Evolutionary conservation across 768 basidiomycete genomes (phyloP).

Genomic region (Amanita rimosa): DNA sequence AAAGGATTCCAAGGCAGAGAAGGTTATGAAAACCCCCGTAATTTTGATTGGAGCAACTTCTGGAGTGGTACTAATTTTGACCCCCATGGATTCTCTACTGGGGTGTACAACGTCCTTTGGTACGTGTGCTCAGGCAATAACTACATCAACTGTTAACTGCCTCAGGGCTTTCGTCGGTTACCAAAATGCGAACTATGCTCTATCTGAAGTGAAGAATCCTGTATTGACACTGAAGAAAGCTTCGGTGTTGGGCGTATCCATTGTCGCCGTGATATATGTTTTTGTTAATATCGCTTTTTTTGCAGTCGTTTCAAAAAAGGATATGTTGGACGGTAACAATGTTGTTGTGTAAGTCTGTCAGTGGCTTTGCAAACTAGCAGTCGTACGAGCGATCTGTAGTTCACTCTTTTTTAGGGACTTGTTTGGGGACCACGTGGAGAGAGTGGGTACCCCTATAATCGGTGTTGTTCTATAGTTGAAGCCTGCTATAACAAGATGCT

Average conservation of each 20-base stretch:
- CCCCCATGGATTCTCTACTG: slow-evolving; percentile 49
- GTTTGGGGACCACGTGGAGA: slow-evolving; percentile 51
- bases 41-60: slow-evolving; percentile 46
- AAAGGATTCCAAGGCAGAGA: slow-evolving; percentile 38
- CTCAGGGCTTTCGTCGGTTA: slow-evolving; percentile 64
- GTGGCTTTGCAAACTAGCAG: not conserved
- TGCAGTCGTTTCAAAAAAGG: slow-evolving; percentile 57
- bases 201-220: slow-evolving; percentile 62
- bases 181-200: slow-evolving; percentile 62
- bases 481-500: slow-evolving; percentile 29
- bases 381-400: slow-evolving; percentile 17
- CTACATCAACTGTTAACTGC: not conserved
- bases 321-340: slow-evolving; percentile 52
- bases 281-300: slow-evolving; percentile 66
- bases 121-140: slow-evolving; percentile 13
- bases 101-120: slow-evolving; percentile 66
- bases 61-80: slow-evolving; percentile 53
- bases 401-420: slow-evolving; percentile 69
- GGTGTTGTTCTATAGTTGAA: not conserved
- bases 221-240: slow-evolving; percentile 62
- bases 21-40: slow-evolving; percentile 42
- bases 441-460: slow-evolving; percentile 22
- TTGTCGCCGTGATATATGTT: slow-evolving; percentile 50
- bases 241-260: slow-evolving; percentile 51
- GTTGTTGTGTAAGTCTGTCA: slow-evolving; percentile 52